Evolutionary conservation across 1,139 yeast species (phyloP), one percentile per base, ranked within the genome.

Genomic region (Yamadazyma jaroonii): DNA sequence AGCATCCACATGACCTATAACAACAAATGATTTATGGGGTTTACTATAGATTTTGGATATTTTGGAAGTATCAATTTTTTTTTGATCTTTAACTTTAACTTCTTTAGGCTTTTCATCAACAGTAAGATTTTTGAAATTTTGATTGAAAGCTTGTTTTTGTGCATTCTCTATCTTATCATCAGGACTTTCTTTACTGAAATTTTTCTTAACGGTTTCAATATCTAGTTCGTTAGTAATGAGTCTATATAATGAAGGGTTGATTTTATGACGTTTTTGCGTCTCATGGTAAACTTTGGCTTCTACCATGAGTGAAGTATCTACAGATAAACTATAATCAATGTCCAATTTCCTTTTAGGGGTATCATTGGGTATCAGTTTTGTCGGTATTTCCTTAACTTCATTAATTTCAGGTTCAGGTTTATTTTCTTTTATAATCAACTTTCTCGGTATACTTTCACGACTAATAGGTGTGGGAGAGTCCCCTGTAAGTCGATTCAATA

Each of bases 1-100:
- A 0, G 97, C 95, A 64, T 94, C 99, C 13, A 94, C 97, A 63
- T 94, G 98, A 3, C 99, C 98, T 44, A 86, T 80, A 3, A 88
- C 94, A 22, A 88, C 95, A 57, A 87, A 84, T 13, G 90, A 80
- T 39, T 82, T 67, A 45, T 77, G 81, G 3, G 90, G 88, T 51
- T 84, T 84, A 10, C 57, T 42, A 28, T 61, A 61, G 13, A 67
- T 52, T 5, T 56, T 49, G 6, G 61, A 41, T 13, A 74, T 56
- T 35, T 77, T 64, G 2, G 17, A 11, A 7, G 27, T n/a, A 54
- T 43, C 35, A 15, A 39, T 22, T 32, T 42, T 6, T 13, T 34
- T 34, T 9, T 14, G 9, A 3, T 20, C 27, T 11, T 36, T 38
- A 7, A 29, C 32, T 25, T 35, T 26, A 25, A 43, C 10, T 15